Conservation (phyloP, 768 basidiomycete species). For the Serendipita vermifera region DNA sequence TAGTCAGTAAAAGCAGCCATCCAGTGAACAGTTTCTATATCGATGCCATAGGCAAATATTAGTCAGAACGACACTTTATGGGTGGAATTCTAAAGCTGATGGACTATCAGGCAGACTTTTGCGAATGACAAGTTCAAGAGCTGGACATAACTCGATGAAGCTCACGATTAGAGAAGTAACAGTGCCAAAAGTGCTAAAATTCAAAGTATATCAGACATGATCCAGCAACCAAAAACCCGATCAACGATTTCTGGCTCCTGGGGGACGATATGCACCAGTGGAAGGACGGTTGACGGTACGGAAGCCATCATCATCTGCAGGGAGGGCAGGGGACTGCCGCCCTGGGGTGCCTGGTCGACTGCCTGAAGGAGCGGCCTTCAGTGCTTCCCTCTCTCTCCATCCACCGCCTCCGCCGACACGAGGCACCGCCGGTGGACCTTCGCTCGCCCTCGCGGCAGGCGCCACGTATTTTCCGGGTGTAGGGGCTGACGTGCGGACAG, state of each 20-base stretch:
- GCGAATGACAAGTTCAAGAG: no score
- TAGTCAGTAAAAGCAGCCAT: no score
- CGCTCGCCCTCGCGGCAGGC: background rate
- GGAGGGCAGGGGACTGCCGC: slow-evolving; percentile 15
- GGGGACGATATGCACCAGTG: slow-evolving; percentile 13
- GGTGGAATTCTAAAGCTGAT: no score
- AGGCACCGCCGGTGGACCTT: background rate
- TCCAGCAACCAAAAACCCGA: background rate
- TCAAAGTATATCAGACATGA: background rate
- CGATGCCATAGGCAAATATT: no score
- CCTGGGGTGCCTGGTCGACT: slow-evolving; percentile 11
- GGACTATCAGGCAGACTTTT: no score
- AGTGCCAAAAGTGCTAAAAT: no score
- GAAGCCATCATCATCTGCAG: slow-evolving; percentile 6
- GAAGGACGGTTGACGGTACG: background rate
- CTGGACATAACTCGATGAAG: no score
- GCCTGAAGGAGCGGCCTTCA: background rate
- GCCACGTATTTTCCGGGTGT: background rate
- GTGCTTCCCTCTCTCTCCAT: background rate
- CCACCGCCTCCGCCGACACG: slow-evolving; percentile 14
- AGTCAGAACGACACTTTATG: no score
- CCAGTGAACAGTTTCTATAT: no score
- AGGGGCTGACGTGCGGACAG: background rate
- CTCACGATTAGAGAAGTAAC: no score
- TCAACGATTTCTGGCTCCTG: background rate